These are phyloP conservation scores for Alliaria petiolata DNA, from an alignment of 345 rosid genomes.

Conservation along the genomic window DNA sequence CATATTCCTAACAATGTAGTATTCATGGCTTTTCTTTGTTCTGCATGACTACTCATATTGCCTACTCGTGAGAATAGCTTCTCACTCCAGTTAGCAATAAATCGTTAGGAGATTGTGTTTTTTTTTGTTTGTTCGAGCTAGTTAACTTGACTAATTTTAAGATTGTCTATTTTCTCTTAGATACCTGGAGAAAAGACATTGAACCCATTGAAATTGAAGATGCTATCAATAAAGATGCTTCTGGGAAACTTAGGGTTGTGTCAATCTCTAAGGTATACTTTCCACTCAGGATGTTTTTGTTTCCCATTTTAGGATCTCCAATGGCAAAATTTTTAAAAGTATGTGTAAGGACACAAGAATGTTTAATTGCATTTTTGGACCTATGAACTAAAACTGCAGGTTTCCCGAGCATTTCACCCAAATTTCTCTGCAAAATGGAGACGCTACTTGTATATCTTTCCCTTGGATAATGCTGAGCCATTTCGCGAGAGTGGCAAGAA, in stretches of 20 bases:
- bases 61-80: neutral
- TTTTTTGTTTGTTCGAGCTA: too few species aligned
- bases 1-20: neutral
- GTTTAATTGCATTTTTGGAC: too few species aligned
- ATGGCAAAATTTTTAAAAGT: too few species aligned
- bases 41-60: neutral
- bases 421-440: constrained; percentile 98
- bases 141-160: too few species aligned
- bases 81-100: neutral
- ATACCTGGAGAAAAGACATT: constrained; percentile 89
- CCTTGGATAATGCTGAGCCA: constrained; percentile 46
- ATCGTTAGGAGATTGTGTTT: neutral
- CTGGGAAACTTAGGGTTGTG: constrained; percentile 63
- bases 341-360: neutral
- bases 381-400: too few species aligned
- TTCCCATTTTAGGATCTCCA: too few species aligned
- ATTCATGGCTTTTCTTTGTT: neutral
- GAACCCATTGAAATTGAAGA: constrained; percentile 55
- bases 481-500: constrained; percentile 30
- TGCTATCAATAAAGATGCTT: constrained; percentile 56
- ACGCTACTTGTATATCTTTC: constrained; percentile 83
- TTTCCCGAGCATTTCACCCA: constrained; percentile 77
- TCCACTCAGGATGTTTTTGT: neutral
- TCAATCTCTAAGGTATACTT: constrained; percentile 66
- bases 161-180: constrained; percentile 33